phyloP scores from a whole-genome alignment of 2,329 filamentous ascomycete genomes.

The Exutisphaerella laricina region DNA sequence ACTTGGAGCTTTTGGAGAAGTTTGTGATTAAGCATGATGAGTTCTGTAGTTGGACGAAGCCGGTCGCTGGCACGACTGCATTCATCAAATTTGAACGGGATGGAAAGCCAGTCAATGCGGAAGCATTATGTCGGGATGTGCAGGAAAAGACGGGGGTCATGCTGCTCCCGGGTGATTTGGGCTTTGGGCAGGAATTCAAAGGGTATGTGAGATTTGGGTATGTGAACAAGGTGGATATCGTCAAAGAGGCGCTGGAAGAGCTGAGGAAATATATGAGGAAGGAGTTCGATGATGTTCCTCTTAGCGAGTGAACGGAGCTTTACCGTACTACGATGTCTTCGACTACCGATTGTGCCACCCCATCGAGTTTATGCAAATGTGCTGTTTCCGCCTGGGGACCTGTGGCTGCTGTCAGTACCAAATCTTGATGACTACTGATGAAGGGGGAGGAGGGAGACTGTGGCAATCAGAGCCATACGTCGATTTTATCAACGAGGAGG shows the following conservation, averaged over 20 bases:
- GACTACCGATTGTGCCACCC: too few relatives aligned
- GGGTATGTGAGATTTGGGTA: conserved; percentile 76
- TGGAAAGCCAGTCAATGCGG: conserved; percentile 62
- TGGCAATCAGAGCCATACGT: too few relatives aligned
- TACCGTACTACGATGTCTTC: too few relatives aligned
- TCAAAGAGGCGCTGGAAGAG: conserved; percentile 59
- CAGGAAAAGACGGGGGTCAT: conserved; percentile 65
- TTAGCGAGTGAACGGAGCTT: too few relatives aligned
- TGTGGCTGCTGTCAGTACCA: too few relatives aligned
- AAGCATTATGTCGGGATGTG: conserved; percentile 64
- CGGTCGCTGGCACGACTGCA: conserved; percentile 72
- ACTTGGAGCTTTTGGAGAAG: conserved; percentile 58
- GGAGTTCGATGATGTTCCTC: conserved; percentile 49
- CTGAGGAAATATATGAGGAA: conserved; percentile 52
- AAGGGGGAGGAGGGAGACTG: too few relatives aligned
- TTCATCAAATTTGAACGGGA: conserved; percentile 64
- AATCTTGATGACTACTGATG: too few relatives aligned
- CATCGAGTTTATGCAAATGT: too few relatives aligned
- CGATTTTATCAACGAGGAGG: too few relatives aligned
- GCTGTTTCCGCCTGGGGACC: too few relatives aligned
- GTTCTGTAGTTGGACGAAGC: conserved; percentile 65
- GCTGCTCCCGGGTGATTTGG: conserved; percentile 65
- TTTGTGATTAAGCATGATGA: conserved; percentile 62
- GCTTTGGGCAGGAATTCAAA: conserved; percentile 68
- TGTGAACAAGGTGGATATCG: conserved; percentile 63